Base-by-base conservation (phyloP, 179 eudicot species). In the Heliamphora pulchella region DNA sequence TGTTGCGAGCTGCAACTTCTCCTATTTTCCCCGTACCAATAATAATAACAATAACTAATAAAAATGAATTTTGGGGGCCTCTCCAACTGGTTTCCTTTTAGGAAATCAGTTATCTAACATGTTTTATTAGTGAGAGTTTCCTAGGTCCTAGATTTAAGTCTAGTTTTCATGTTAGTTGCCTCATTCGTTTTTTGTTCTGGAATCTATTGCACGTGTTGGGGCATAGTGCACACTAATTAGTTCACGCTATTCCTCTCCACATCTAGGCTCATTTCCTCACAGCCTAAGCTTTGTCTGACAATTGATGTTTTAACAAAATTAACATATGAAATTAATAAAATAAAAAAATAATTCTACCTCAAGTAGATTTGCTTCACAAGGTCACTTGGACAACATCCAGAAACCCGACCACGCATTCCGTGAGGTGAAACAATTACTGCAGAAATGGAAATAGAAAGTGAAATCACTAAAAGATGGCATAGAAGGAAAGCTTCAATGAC, bases 361-460 rank as follows among this genome's bases (percentile, higher is more conserved):
- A 86, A 79, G 85, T 90, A 94, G 50, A 90, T 89, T 80, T 94
- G 97, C 89, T 90, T 91, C 88, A 96, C 99, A 71, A 96, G 93
- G 86, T 96, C 99, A 87, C 93, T 87, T 55, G 97, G 91, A 87
- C 98, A 92, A 81, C 92, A 89, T 80, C 98, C 99, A 68, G 96
- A 89, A 77, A 91, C 86, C 83, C 85, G 88, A 80, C 99, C 98
- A 77, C 90, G 90, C 96, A 96, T 96, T 74, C 99, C 99, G 87
- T 92, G 94, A 79, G 99, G 99, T 79, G 99, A 86, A 78, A 92
- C 97, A 81, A 96, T 81, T 77, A 90, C 99, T 96, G 94, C 82
- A 84, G 75, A 71, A 83, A 81, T 4, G 53, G n/a, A 76, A 11
- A 74, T 31, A 73, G 44, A 80, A 73, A 59, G 68, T 65, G 50